A percentile compares a stretch with the other conserved stretches of the same genome.
phyloP scores from a whole-genome alignment of 108 stramenopile genomes.

The Conticribra weissflogii region DNA sequence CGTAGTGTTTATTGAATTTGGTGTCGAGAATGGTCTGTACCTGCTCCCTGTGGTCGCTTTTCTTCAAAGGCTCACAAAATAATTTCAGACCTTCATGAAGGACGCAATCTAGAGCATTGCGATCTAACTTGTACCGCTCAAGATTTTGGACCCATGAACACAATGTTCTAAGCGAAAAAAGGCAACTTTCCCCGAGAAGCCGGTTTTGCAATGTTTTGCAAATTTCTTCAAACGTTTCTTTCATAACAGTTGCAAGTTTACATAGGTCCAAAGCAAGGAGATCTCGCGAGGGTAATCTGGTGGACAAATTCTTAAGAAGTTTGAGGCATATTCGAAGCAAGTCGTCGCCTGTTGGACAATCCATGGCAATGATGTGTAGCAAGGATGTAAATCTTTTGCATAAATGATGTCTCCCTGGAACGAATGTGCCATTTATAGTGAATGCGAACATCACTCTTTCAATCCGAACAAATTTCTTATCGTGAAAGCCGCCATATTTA shows the following conservation, averaged over 20 bases:
- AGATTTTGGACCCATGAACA: neutral
- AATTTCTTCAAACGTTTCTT: neutral
- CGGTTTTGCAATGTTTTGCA: neutral
- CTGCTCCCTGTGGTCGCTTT: neutral
- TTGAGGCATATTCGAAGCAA: neutral
- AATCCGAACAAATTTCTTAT: neutral
- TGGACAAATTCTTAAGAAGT: neutral
- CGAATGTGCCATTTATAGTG: neutral
- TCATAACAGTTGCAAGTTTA: neutral
- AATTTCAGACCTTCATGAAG: neutral
- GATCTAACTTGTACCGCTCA: neutral
- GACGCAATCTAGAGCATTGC: neutral
- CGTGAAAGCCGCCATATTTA: neutral
- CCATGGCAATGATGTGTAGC: neutral
- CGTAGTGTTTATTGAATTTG: neutral
- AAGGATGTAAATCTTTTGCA: neutral
- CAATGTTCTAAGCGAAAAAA: neutral
- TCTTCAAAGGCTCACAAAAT: neutral
- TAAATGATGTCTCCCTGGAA: neutral
- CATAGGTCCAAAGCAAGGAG: neutral
- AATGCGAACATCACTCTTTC: neutral
- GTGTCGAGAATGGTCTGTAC: neutral
- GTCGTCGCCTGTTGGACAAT: neutral
- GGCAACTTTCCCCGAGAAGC: neutral
- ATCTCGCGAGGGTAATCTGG: neutral